Conservation (phyloP, 1,284 basidiomycete species). For the Pholiota adiposa region DNA sequence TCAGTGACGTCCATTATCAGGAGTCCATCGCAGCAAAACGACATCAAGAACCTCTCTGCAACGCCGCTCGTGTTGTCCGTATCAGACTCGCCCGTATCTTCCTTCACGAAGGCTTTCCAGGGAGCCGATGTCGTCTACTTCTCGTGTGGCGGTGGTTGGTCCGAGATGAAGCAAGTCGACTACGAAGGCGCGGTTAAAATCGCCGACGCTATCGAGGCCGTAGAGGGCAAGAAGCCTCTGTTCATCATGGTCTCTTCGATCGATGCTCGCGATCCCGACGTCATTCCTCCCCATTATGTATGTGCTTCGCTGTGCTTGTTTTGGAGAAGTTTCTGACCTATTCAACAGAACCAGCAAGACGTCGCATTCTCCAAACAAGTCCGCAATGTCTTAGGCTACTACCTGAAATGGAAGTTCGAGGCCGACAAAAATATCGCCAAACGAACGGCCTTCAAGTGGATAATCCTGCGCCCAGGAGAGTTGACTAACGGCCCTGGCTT, state of each 20-base stretch:
- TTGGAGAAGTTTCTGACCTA: not conserved
- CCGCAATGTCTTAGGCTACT: slow-evolving; percentile 47
- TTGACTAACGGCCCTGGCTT: slow-evolving; percentile 58
- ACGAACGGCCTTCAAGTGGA: slow-evolving; percentile 67
- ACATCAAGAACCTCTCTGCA: slow-evolving; percentile 49
- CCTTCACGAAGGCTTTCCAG: slow-evolving; percentile 55
- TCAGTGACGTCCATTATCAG: slow-evolving; percentile 66
- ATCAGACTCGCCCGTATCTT: slow-evolving; percentile 53
- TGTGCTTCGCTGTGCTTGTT: slow-evolving; percentile 17
- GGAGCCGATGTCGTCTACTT: slow-evolving; percentile 65
- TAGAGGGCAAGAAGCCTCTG: slow-evolving; percentile 51
- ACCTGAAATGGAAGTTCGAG: slow-evolving; percentile 70
- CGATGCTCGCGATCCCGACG: slow-evolving; percentile 61
- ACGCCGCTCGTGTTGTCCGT: slow-evolving; percentile 63
- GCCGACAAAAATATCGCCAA: slow-evolving; percentile 70
- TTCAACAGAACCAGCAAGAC: slow-evolving; percentile 50
- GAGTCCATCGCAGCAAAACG: slow-evolving; percentile 46
- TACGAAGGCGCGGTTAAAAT: slow-evolving; percentile 75
- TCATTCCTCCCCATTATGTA: slow-evolving; percentile 62
- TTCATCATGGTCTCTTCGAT: slow-evolving; percentile 69
- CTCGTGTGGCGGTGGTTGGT: slow-evolving; percentile 63
- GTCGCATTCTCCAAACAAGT: slow-evolving; percentile 46
- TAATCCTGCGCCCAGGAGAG: slow-evolving; percentile 69
- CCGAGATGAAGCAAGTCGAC: slow-evolving; percentile 72
- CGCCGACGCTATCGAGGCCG: slow-evolving; percentile 69